A percentile compares a stretch with the other conserved stretches of the same genome.
Conservation (phyloP, 768 basidiomycete genomes). For the Mycena maculata region DNA sequence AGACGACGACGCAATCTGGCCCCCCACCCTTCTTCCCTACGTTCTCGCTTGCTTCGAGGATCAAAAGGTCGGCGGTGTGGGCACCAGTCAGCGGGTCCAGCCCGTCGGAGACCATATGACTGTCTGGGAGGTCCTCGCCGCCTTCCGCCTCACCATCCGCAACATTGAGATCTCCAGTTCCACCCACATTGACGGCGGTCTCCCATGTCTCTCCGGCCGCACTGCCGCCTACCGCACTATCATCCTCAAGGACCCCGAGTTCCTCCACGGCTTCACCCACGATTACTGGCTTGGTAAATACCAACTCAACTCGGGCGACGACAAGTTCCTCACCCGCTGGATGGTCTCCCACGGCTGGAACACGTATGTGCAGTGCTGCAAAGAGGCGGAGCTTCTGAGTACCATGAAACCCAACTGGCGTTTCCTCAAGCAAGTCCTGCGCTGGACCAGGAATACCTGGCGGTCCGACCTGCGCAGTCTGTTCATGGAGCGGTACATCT, state of each 20-base stretch:
- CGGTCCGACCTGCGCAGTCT: constrained; percentile 88
- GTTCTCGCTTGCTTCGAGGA: constrained; percentile 94
- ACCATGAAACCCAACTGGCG: constrained; percentile 99
- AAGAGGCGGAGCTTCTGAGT: constrained; percentile 85
- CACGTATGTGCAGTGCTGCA: constrained; percentile 92
- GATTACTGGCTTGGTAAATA: constrained; percentile 96
- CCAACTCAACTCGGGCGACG: constrained; percentile 93
- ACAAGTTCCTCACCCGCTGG: constrained; percentile 96
- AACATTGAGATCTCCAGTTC: constrained; percentile 93
- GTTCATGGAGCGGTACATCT: constrained; percentile 89
- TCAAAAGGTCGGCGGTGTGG: constrained; percentile 92
- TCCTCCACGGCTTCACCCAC: constrained; percentile 92
- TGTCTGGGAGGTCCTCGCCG: constrained; percentile 95
- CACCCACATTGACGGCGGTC: constrained; percentile 92
- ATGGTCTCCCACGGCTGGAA: constrained; percentile 97
- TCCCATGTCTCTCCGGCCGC: constrained; percentile 91
- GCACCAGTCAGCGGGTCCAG: constrained; percentile 91
- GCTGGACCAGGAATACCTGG: constrained; percentile 97
- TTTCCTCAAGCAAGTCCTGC: constrained; percentile 91
- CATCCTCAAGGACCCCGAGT: constrained; percentile 95
- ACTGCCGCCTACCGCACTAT: constrained; percentile 95
- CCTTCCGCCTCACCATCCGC: constrained; percentile 91
- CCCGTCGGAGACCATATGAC: constrained; percentile 83
- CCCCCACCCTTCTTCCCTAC: constrained; percentile 88
- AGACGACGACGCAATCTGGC: constrained; percentile 97